Conservation (phyloP, 2,329 filamentous ascomycete species). For the Epicoccum sorghinum region DNA sequence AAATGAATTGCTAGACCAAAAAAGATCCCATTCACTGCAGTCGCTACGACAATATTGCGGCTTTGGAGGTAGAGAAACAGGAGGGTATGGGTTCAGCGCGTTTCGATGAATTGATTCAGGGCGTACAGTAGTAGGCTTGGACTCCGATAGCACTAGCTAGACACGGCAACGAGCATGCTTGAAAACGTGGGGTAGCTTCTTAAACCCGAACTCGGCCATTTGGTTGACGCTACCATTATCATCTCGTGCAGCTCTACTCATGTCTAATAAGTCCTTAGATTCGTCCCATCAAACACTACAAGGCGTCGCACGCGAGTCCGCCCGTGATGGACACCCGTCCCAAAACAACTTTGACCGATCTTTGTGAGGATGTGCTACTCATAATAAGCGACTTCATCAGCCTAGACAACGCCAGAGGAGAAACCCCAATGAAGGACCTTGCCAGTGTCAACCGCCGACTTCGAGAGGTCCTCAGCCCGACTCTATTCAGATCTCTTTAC, state of each 20-base stretch:
- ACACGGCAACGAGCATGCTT: slow-evolving; percentile 10
- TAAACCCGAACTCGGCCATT: slow-evolving; percentile 7
- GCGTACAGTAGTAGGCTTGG: not conserved
- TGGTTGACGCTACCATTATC: slow-evolving; percentile 8
- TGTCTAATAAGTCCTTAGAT: not conserved
- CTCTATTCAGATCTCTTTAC: slow-evolving; percentile 20
- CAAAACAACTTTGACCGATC: slow-evolving; percentile 18
- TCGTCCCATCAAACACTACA: not conserved
- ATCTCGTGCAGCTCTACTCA: not conserved
- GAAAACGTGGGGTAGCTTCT: slow-evolving; percentile 16
- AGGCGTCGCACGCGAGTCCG: not conserved
- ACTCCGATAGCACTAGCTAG: not conserved
- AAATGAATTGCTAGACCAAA: not conserved
- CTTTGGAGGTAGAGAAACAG: too few species aligned
- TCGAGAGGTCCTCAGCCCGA: slow-evolving; percentile 12
- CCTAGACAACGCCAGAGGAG: not conserved
- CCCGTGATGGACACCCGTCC: not conserved
- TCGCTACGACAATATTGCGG: too few species aligned
- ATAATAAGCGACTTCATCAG: slow-evolving; percentile 21
- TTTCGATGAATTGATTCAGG: too few species aligned
- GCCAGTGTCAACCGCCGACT: slow-evolving; percentile 19
- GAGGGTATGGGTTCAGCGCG: too few species aligned
- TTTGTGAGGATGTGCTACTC: slow-evolving; percentile 26
- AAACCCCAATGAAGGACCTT: slow-evolving; percentile 16
- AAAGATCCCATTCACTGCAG: too few species aligned